A percentile compares a stretch with the other conserved stretches of the same genome.
These are phyloP conservation scores for Phascolomyces articulosus DNA, from an alignment of 371 early-diverging fungal species.

Conservation along the genomic window DNA sequence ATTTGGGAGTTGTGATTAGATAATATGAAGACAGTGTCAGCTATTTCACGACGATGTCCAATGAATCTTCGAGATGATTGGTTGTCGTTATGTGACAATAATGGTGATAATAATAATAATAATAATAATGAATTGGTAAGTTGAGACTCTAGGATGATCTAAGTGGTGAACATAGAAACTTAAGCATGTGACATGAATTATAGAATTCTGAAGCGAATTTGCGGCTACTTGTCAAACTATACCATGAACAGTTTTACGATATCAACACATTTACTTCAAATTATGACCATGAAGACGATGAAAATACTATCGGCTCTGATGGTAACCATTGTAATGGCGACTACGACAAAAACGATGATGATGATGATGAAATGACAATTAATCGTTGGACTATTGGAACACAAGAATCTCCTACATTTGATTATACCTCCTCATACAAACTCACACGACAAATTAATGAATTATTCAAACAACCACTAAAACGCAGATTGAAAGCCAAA, in stretches of 20 bases:
- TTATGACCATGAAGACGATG: neutral
- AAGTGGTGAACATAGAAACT: too few relatives aligned
- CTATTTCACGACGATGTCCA: constrained; percentile 70
- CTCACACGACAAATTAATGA: constrained; percentile 13
- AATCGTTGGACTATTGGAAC: too few relatives aligned
- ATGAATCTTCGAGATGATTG: constrained; percentile 75
- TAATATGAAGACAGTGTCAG: constrained; percentile 83
- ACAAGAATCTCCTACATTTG: too few relatives aligned
- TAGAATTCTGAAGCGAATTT: constrained; percentile 60
- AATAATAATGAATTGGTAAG: constrained; percentile 68
- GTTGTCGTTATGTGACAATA: constrained; percentile 46
- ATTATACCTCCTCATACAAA: too few relatives aligned
- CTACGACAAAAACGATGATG: neutral
- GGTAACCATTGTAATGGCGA: neutral
- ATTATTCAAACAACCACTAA: constrained; percentile 3
- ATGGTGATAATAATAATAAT: constrained; percentile 35
- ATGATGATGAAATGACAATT: constrained; percentile 8
- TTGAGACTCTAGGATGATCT: too few relatives aligned
- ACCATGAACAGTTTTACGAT: constrained; percentile 65
- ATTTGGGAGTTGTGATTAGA: constrained; percentile 5
- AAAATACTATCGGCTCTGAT: neutral
- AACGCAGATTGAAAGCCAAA: neutral
- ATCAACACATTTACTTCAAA: constrained; percentile 28
- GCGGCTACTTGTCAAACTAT: constrained; percentile 60
- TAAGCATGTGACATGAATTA: neutral